Evolutionary conservation across 106 monocot species (phyloP).

Genomic region (Acorus calamus): DNA sequence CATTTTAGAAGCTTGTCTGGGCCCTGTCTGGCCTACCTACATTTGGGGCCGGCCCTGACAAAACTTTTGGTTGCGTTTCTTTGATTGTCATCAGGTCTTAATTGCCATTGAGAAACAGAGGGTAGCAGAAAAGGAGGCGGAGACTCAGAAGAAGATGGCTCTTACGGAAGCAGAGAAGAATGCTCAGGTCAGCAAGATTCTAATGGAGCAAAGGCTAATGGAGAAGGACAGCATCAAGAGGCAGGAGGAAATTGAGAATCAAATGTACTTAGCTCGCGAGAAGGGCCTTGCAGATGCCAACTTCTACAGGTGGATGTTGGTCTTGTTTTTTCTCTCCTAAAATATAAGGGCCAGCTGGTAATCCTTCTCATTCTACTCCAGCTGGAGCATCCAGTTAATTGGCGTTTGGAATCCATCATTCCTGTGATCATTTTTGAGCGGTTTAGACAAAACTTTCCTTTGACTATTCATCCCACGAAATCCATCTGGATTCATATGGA

Average conservation of each 20-base stretch:
- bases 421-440: no score
- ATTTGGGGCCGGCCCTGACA: no score
- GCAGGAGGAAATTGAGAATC: constrained; percentile 81
- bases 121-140: constrained; percentile 95
- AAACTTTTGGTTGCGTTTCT: background rate
- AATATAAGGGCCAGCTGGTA: no score
- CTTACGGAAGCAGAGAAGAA: constrained; percentile 94
- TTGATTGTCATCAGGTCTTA: constrained; percentile 42
- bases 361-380: no score
- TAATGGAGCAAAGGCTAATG: constrained; percentile 94
- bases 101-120: constrained; percentile 92
- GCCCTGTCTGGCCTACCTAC: background rate
- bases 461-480: no score
- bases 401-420: no score
- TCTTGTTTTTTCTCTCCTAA: no score
- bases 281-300: constrained; percentile 81
- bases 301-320: constrained; percentile 59
- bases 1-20: no score
- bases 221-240: constrained; percentile 78
- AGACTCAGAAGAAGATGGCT: constrained; percentile 91
- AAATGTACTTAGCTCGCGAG: constrained; percentile 80
- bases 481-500: no score
- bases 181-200: constrained; percentile 82
- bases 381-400: no score
- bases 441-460: no score